phyloP scores from a whole-genome alignment of 768 basidiomycete species.

The Boletus vinaceobasis region DNA sequence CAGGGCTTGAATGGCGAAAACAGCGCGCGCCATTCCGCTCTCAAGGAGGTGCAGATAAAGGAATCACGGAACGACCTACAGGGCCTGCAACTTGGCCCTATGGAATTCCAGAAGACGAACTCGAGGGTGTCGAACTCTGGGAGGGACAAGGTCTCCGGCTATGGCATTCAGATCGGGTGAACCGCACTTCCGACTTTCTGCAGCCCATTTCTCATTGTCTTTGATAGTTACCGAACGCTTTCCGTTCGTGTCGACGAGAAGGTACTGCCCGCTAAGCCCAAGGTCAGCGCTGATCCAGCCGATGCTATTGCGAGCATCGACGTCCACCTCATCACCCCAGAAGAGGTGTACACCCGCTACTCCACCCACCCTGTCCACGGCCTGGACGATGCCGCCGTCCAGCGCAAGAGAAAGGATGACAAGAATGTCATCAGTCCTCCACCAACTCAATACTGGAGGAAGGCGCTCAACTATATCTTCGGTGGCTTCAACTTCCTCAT shows the following conservation, averaged over 20 bases:
- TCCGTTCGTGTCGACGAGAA: conserved; percentile 40
- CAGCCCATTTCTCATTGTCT: background rate
- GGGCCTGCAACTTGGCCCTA: background rate
- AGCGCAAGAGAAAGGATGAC: conserved; percentile 35
- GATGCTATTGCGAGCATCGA: conserved; percentile 44
- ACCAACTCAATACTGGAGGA: conserved; percentile 45
- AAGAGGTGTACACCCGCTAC: conserved; percentile 44
- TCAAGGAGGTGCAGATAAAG: conserved; percentile 2
- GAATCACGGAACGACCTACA: too few species aligned
- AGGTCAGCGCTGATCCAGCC: conserved; percentile 29
- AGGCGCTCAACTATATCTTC: conserved; percentile 50
- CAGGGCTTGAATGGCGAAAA: conserved; percentile 21
- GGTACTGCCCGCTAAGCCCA: conserved; percentile 15
- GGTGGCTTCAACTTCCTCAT: conserved; percentile 60
- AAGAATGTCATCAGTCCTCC: conserved; percentile 51
- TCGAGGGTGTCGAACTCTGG: conserved; percentile 15
- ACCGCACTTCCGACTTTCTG: background rate
- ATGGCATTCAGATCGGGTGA: conserved; percentile 30
- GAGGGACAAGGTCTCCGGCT: conserved; percentile 13
- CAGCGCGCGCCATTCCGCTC: background rate
- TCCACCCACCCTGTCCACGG: conserved; percentile 43
- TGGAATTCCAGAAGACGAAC: conserved; percentile 19
- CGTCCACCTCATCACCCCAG: conserved; percentile 41
- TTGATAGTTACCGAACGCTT: conserved; percentile 38
- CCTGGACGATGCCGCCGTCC: conserved; percentile 40